A percentile compares a stretch with the other conserved stretches of the same genome.
Conservation (phyloP, 1,284 basidiomycete species). For the Apiotrichum porosum region DNA sequence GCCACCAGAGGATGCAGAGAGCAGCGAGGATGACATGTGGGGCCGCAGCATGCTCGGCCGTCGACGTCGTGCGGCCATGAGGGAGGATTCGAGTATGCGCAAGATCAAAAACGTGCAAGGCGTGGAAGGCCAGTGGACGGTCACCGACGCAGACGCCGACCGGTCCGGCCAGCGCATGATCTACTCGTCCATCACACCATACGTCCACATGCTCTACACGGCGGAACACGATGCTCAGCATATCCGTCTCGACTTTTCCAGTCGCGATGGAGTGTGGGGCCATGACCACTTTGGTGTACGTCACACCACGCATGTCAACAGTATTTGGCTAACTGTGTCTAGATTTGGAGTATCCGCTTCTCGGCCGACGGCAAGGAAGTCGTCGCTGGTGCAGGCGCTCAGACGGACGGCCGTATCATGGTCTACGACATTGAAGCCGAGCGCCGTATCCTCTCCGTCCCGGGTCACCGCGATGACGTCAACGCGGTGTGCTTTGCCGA, state of each 20-base stretch:
- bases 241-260: slow-evolving; percentile 66
- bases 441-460: slow-evolving; percentile 71
- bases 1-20: neutral
- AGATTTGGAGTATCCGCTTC: slow-evolving; percentile 90
- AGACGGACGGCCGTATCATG: slow-evolving; percentile 47
- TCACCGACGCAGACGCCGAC: slow-evolving; percentile 89
- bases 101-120: slow-evolving; percentile 75
- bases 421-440: slow-evolving; percentile 87
- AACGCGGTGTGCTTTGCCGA: slow-evolving; percentile 97
- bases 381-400: slow-evolving; percentile 52
- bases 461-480: slow-evolving; percentile 82
- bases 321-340: slow-evolving; percentile 2
- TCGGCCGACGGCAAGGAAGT: slow-evolving; percentile 94
- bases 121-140: slow-evolving; percentile 74
- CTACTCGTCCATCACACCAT: slow-evolving; percentile 78
- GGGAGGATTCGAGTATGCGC: slow-evolving; percentile 61
- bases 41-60: slow-evolving; percentile 9
- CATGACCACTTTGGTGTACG: slow-evolving; percentile 56
- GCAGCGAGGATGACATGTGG: slow-evolving; percentile 43
- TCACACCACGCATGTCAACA: neutral
- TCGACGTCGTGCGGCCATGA: slow-evolving; percentile 7
- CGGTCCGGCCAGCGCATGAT: slow-evolving; percentile 92
- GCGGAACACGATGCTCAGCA: slow-evolving; percentile 66
- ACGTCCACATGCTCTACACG: slow-evolving; percentile 80
- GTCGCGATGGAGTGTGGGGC: slow-evolving; percentile 3